Conservation (phyloP, 805 yeast genomes). For the Huiozyma naganishii region DNA sequence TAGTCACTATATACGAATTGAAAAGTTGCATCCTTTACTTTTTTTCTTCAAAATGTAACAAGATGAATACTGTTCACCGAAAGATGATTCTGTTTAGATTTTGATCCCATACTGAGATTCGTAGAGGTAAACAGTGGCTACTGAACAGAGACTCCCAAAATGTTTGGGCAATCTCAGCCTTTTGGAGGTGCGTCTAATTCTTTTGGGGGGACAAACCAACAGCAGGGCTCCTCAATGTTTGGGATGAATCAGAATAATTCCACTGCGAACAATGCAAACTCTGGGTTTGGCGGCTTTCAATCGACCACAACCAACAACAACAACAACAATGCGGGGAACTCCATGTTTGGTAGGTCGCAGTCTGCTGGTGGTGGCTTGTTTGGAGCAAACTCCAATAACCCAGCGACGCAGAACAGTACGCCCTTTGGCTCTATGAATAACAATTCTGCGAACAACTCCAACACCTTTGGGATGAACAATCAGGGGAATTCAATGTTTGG, state of each 20-base stretch:
- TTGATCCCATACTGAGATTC: not conserved
- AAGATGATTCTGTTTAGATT: too few species aligned
- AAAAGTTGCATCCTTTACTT: too few species aligned
- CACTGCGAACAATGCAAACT: conserved; percentile 16
- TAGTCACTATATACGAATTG: too few species aligned
- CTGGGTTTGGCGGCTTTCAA: conserved; percentile 27
- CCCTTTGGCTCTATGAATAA: conserved; percentile 28
- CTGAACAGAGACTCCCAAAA: conserved; percentile 19
- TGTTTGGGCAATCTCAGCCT: conserved; percentile 19
- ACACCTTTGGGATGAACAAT: not conserved
- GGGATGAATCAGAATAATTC: conserved; percentile 6
- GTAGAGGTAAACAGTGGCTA: not conserved
- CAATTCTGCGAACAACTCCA: conserved; percentile 9
- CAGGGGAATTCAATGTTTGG: conserved; percentile 14
- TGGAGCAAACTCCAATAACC: conserved; percentile 11
- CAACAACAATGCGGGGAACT: conserved; percentile 7
- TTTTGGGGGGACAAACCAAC: conserved; percentile 4
- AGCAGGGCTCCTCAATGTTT: conserved; percentile 16
- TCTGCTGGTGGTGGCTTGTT: conserved; percentile 14
- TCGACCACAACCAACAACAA: conserved; percentile 11
- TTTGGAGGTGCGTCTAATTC: conserved; percentile 8
- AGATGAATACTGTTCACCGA: too few species aligned
- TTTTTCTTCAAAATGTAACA: too few species aligned
- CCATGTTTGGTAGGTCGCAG: conserved; percentile 4
- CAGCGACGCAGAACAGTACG: conserved; percentile 8